phyloP scores from a whole-genome alignment of 257 asterid genomes.

The Solanum medicagineum region DNA sequence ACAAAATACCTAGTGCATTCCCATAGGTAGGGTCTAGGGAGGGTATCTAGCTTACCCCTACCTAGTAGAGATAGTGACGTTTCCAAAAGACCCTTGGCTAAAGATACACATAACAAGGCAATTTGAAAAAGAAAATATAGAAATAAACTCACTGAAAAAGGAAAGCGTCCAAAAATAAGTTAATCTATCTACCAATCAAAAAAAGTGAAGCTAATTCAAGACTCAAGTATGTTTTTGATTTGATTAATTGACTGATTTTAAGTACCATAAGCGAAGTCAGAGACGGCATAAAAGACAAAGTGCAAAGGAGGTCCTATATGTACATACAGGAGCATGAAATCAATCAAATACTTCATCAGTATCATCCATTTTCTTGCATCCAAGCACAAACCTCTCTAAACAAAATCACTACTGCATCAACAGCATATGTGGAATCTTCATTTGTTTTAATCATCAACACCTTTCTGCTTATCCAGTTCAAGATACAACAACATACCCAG shows the following conservation, averaged over 20 bases:
- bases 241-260: background rate
- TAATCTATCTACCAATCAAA: background rate
- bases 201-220: background rate
- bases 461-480: conserved; percentile 9
- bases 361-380: background rate
- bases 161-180: background rate
- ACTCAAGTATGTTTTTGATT: background rate
- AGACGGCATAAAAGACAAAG: background rate
- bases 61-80: background rate
- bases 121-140: background rate
- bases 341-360: background rate
- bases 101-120: background rate
- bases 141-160: background rate
- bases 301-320: background rate
- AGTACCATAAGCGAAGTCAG: background rate
- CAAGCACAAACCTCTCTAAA: background rate
- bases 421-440: conserved; percentile 51
- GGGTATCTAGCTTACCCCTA: background rate
- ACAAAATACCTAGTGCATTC: background rate
- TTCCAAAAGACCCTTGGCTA: background rate
- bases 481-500: background rate
- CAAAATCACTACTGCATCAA: conserved; percentile 39
- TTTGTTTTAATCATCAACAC: conserved; percentile 62
- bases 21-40: background rate
- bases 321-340: background rate